Evolutionary conservation across 2,329 filamentous ascomycete species (phyloP).

Genomic region (Fragosphaeria purpurea): DNA sequence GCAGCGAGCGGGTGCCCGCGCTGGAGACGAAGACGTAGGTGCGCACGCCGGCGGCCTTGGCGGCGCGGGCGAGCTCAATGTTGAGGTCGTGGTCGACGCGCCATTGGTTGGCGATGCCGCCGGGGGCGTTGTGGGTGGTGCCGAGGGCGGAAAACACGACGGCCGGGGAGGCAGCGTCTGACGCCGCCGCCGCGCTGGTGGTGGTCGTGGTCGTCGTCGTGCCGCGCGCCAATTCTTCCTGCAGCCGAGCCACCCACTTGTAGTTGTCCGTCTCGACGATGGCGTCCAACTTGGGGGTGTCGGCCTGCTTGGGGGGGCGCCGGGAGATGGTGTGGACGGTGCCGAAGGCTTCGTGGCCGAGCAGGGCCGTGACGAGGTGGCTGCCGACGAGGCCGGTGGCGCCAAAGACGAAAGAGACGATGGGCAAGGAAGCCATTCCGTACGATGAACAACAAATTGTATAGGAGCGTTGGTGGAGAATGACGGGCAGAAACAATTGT

Average conservation of each 20-base stretch:
- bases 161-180: constrained; percentile 47
- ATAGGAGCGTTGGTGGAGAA: no score
- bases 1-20: constrained; percentile 33
- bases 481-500: no score
- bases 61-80: constrained; percentile 63
- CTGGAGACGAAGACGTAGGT: constrained; percentile 71
- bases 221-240: constrained; percentile 17
- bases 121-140: constrained; percentile 67
- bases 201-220: constrained; percentile 20
- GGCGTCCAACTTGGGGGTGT: constrained; percentile 51
- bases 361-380: constrained; percentile 60
- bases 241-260: constrained; percentile 56
- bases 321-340: constrained; percentile 56
- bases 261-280: constrained; percentile 57
- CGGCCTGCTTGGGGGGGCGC: constrained; percentile 44
- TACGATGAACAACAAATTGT: no score
- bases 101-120: constrained; percentile 68
- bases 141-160: constrained; percentile 71
- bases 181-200: neutral
- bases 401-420: constrained; percentile 40
- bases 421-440: neutral
- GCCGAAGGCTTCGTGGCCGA: constrained; percentile 41
- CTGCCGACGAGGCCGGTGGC: constrained; percentile 61
- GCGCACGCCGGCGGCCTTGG: constrained; percentile 60
- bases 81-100: constrained; percentile 86